Percentiles rank a stretch among this genome's conserved stretches.
phyloP scores from a whole-genome alignment of 2,329 filamentous ascomycete genomes.

The Clonostachys rhizophaga region DNA sequence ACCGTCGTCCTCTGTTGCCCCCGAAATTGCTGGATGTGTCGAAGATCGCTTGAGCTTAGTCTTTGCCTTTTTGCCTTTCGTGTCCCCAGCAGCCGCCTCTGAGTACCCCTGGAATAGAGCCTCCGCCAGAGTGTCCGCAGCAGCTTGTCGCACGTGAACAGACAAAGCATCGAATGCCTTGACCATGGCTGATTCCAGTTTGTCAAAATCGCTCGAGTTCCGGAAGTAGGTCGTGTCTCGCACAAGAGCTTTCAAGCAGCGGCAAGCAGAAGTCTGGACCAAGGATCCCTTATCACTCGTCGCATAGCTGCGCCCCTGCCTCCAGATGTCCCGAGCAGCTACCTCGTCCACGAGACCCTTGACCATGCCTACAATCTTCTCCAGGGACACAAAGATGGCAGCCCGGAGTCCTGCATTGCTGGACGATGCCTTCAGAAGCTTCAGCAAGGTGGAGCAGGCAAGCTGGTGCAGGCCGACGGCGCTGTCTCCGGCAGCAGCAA shows the following conservation, averaged over 20 bases:
- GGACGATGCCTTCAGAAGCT: constrained; percentile 73
- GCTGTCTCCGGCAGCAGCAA: constrained; percentile 89
- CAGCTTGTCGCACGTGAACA: constrained; percentile 74
- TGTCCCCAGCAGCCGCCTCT: constrained; percentile 34
- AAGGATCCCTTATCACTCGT: constrained; percentile 77
- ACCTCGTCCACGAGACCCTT: constrained; percentile 75
- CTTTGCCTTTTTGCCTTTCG: constrained; percentile 68
- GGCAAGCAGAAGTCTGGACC: constrained; percentile 74
- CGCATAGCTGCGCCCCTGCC: constrained; percentile 75
- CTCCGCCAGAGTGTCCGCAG: constrained; percentile 78
- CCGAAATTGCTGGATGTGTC: constrained; percentile 54
- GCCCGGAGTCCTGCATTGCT: constrained; percentile 79
- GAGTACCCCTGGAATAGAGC: constrained; percentile 75
- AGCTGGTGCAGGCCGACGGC: constrained; percentile 78
- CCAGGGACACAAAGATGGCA: constrained; percentile 69
- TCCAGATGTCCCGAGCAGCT: constrained; percentile 88
- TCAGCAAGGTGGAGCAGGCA: constrained; percentile 67
- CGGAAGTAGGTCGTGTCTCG: constrained; percentile 77
- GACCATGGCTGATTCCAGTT: constrained; percentile 75
- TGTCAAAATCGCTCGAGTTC: constrained; percentile 86
- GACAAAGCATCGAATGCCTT: constrained; percentile 81
- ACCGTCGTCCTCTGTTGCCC: constrained; percentile 66
- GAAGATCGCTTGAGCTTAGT: constrained; percentile 53
- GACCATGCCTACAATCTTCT: constrained; percentile 73
- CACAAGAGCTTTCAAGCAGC: constrained; percentile 70